These are phyloP conservation scores for Globisporangium orthogonon DNA, from an alignment of 352 stramenopile genomes.

Conservation along the genomic window DNA sequence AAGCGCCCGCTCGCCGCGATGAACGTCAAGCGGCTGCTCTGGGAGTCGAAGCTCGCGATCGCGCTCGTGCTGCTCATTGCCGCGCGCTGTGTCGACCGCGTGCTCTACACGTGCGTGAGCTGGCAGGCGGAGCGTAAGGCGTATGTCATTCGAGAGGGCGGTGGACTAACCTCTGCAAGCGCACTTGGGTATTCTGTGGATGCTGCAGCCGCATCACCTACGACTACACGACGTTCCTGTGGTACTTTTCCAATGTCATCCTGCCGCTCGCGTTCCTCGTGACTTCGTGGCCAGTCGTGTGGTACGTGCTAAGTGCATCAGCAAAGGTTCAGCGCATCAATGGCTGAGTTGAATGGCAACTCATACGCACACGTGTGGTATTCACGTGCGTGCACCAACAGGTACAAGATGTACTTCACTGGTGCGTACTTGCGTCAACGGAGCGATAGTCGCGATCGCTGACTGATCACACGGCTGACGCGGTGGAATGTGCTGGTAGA, in stretches of 20 bases:
- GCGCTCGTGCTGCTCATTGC: constrained; percentile 72
- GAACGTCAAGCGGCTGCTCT: constrained; percentile 68
- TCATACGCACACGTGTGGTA: no score
- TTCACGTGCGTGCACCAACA: no score
- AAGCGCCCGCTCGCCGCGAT: no score
- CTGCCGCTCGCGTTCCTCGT: constrained; percentile 68
- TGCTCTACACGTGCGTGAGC: constrained; percentile 76
- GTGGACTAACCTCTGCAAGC: no score
- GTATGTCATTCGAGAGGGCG: no score
- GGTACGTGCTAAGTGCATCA: constrained; percentile 19
- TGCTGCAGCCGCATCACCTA: constrained; percentile 67
- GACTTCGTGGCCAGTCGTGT: constrained; percentile 69
- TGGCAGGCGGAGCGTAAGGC: no score
- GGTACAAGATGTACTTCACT: constrained; percentile 81
- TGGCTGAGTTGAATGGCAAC: no score
- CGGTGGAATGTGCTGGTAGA: constrained; percentile 21
- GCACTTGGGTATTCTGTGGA: constrained; percentile 10
- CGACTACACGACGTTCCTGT: constrained; percentile 83
- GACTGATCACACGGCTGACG: not conserved
- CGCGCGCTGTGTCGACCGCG: constrained; percentile 74
- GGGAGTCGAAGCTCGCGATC: constrained; percentile 82
- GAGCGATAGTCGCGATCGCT: no score
- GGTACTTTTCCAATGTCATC: constrained; percentile 86
- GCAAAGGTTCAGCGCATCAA: no score
- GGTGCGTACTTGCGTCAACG: no score